phyloP scores from a whole-genome alignment of 2,329 filamentous ascomycete genomes.

The Pestalotiopsis sp. region DNA sequence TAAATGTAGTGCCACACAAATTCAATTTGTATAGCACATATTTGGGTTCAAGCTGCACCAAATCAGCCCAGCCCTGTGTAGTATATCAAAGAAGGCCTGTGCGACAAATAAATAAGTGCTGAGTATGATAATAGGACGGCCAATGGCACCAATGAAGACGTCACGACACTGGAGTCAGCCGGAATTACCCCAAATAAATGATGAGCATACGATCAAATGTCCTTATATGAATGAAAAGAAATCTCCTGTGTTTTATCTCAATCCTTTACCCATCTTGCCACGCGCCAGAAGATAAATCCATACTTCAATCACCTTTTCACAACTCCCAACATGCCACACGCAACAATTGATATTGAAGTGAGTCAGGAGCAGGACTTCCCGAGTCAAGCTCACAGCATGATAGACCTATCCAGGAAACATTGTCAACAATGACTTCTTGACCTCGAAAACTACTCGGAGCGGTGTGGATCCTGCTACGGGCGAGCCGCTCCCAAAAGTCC shows the following conservation, averaged over 20 bases:
- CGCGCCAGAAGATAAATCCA: background rate
- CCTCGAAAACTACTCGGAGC: conserved; percentile 2
- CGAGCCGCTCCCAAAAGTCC: conserved; percentile 36
- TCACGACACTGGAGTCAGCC: background rate
- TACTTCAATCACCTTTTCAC: background rate
- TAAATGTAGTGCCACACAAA: background rate
- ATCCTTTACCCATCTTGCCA: background rate
- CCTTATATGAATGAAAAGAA: background rate
- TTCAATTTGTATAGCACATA: background rate
- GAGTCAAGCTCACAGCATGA: background rate
- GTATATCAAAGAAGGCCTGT: background rate
- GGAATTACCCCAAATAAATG: background rate
- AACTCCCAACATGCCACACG: background rate
- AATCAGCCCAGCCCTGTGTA: background rate
- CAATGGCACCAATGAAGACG: background rate
- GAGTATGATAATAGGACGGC: background rate
- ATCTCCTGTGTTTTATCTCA: background rate
- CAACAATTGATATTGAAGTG: background rate
- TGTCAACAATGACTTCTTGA: conserved; percentile 15
- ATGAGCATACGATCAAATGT: background rate
- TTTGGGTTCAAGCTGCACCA: background rate
- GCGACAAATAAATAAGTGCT: background rate
- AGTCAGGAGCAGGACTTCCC: background rate
- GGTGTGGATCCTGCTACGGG: conserved; percentile 36
- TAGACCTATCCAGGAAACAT: conserved; percentile 16